Evolutionary conservation across 331 rosid species (phyloP), one percentile per base, ranked within the genome.

Genomic region (Arachis monticola): DNA sequence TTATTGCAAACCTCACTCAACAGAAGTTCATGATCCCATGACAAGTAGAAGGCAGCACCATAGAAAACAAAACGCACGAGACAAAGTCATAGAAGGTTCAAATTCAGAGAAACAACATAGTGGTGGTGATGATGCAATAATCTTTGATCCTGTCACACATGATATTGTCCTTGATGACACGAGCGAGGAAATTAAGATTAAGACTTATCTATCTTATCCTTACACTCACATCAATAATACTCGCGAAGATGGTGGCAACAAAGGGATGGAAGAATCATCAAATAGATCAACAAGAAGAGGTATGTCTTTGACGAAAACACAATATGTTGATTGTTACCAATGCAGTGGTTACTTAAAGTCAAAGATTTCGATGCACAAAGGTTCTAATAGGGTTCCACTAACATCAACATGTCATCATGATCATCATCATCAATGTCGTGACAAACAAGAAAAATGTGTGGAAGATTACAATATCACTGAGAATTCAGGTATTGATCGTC

Each of bases 1-100:
- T 46, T 90, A 53, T 46, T 90, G 96, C 83, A 90, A 80, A 61
- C 53, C 88, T 66, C 53, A 75, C 32, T 75, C 81, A 46, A 75
- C 86, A 13, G 91, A 85, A 41, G 91, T 88, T 73, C 76, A 81
- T 82, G 89, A 84, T 60, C 89, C 92, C 1, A 64, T 59, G 52
- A 41, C 47, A 69, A 57, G 6, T 12, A 60, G 2, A 38, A 38
- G 41, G 5, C 41, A 38, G 10, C 80, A 63, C 2, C 47, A 45
- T 1, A 44, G 62, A 75, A 74, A 64, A 50, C 9, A 45, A 9
- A 3, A 14, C 41, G n/a, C 51, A 2, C 61, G 51, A 63, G 41
- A 5, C 41, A 38, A 38, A 38, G 41, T 2, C 41, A 41, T 10
- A 60, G 55, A 55, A 0, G 1, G 1, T 22, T 72, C 78, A 60